Conservation (phyloP, 352 stramenopile species). For the Phytopythium oedochilum region DNA sequence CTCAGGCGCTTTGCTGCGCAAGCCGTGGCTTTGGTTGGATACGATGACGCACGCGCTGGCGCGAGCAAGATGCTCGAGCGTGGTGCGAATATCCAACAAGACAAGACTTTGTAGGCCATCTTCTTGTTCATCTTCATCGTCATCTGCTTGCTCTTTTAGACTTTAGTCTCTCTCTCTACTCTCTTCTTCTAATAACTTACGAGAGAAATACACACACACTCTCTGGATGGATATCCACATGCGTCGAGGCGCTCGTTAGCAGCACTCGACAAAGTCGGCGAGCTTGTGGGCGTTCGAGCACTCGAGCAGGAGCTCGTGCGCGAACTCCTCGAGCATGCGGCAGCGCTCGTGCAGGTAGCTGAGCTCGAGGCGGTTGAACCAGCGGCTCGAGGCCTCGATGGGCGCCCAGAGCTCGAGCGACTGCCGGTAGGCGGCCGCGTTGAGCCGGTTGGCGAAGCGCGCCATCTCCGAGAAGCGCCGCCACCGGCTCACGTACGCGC, state of each 20-base stretch:
- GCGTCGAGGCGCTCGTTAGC: constrained; percentile 1
- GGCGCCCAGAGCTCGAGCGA: constrained; percentile 50
- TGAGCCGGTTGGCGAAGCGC: constrained; percentile 53
- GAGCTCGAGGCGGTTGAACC: constrained; percentile 82
- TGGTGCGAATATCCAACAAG: too few relatives aligned
- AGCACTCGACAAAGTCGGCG: constrained; percentile 64
- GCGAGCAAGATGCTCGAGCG: too few relatives aligned
- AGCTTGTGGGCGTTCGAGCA: constrained; percentile 65
- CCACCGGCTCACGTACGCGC: constrained; percentile 63
- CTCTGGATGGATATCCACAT: too few relatives aligned
- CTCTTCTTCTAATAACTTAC: constrained; percentile 9
- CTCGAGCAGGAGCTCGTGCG: constrained; percentile 68
- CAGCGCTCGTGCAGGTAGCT: constrained; percentile 81
- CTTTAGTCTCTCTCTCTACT: too few relatives aligned
- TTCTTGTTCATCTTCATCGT: too few relatives aligned
- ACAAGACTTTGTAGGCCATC: neutral
- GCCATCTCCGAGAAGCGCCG: constrained; percentile 71
- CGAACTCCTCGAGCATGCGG: constrained; percentile 71
- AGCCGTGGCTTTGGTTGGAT: neutral
- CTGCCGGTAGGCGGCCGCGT: constrained; percentile 48
- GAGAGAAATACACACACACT: neutral
- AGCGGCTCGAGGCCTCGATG: constrained; percentile 55
- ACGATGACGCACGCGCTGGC: too few relatives aligned
- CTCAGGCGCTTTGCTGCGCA: neutral
- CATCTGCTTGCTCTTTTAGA: too few relatives aligned